Evolutionary conservation across 768 basidiomycete species (phyloP), one percentile per base, ranked within the genome.

Genomic region (Multifurca ochricompacta): DNA sequence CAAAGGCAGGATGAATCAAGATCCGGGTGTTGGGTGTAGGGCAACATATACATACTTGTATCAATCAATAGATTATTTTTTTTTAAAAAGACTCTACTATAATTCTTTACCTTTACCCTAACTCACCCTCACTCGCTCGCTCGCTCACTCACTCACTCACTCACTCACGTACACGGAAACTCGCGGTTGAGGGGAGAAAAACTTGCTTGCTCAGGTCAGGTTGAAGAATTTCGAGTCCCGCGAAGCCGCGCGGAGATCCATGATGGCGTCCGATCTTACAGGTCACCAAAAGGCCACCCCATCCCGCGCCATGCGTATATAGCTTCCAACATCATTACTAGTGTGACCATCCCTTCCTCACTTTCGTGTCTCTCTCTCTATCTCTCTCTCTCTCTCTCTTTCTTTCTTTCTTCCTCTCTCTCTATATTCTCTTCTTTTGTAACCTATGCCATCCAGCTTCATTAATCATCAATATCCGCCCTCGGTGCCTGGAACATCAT

Each of bases 281-380:
- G 50, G n/a, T n/a, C n/a, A 51, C 39, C 27, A 42, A 16, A 30
- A 47, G 44, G 44, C 50, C 49, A 51, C 37, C 54, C 51, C 56
- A 57, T 52, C 56, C 56, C 56, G 56, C 56, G 50, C 56, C 56
- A 57, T 57, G 56, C 56, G 56, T 57, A 57, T 57, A 57, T 57
- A 57, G 56, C 56, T 57, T 52, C 50, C 45, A 52, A 18, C 56
- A 57, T 57, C 56, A 57, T 41, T 57, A 44, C 50, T 52, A 48
- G 37, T 42, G 42, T 45, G 35, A 37, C 34, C 50, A 34, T 48
- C 56, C 56, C 48, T 43, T 51, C 48, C 54, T 51, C 48, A 11
- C 48, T 37, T 32, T 45, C 48, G 42, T 49, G 37, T 56, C 55
- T 42, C 42, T 46, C 40, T 48, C 53, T 54, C 23, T 39, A 44